Evolutionary conservation across 2,329 filamentous ascomycete species (phyloP).

Genomic region (Fusarium cicatricum): DNA sequence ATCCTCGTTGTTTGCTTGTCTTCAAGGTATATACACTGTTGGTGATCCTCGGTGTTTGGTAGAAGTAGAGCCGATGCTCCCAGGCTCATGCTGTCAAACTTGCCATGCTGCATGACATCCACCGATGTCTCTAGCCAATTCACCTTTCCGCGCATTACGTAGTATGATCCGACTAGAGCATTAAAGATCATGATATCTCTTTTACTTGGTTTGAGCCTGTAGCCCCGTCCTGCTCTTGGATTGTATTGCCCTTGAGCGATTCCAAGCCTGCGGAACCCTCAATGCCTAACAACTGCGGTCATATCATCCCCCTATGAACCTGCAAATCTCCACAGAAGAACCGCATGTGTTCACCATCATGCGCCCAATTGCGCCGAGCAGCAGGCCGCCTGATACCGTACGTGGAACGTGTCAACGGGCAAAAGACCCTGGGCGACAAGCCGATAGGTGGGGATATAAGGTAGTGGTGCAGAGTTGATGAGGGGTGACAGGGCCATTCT

Average conservation of each 20-base stretch:
- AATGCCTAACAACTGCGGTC: no score
- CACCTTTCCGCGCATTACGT: neutral
- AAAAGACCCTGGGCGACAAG: constrained; percentile 21
- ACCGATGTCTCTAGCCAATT: neutral
- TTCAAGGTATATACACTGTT: neutral
- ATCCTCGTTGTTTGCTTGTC: no score
- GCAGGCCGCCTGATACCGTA: constrained; percentile 16
- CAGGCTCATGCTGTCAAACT: neutral
- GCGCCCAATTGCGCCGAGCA: constrained; percentile 26
- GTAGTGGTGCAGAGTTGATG: constrained; percentile 23
- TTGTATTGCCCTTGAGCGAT: neutral
- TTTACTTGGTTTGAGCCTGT: neutral
- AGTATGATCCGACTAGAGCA: neutral
- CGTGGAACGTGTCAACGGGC: constrained; percentile 13
- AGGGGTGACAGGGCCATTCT: constrained; percentile 13
- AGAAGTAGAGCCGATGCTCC: neutral
- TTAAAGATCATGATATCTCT: constrained; percentile 5
- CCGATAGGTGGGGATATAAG: constrained; percentile 42
- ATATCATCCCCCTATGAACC: constrained; percentile 5
- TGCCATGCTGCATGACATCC: neutral
- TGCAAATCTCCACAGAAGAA: constrained; percentile 19
- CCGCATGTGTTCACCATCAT: constrained; percentile 10
- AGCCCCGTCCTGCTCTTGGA: no score
- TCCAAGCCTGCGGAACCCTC: neutral
- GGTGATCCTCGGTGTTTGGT: neutral